Evolutionary conservation across 2,329 filamentous ascomycete genomes (phyloP), one percentile per base, ranked within the genome.

Genomic region (Trichoderma guizhouense): DNA sequence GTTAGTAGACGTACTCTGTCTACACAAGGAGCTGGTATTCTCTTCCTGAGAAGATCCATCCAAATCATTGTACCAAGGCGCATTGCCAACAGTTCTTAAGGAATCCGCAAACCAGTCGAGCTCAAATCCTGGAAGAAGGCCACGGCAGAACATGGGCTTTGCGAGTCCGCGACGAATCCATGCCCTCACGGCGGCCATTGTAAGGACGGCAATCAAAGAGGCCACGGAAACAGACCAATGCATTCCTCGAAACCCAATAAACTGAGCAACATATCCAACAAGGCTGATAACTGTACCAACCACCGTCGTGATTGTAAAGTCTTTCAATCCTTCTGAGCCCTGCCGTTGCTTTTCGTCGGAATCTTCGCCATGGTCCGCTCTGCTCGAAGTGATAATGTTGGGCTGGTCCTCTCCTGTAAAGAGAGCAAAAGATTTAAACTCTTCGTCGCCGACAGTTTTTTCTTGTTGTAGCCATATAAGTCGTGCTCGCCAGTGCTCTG

Each of bases 381-480:
- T 64, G 28, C 61, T 63, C 3, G 69, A 71, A 28, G 61, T 71
- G 21, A 53, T 58, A 11, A 71, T 66, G 1, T 8, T 32, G 1
- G 47, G 34, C 30, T 63, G 61, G 7, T 66, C 51, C 6, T 57
- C 43, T 18, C 34, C 11, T 15, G 61, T 30, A 18, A 18, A 71
- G 12, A 60, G 26, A 3, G 62, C 51, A 34, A 43, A 71, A 2
- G 69, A 58, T 30, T 71, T 65, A 28, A 71, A 71, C 30, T 57
- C 61, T 24, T 71, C 26, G 34, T 71, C 69, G 24, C 51, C 55
- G 1, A 71, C 61, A 3, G 34, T 60, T 11, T 71, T 65, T 12
- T 57, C 26, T 30, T 36, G 21, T 5, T 82, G 80, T 0, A 82
- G 60, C 79, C 79, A 82, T 18, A 79, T 51, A 4, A 79, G 5